Evolutionary conservation across 1,284 basidiomycete genomes (phyloP), one percentile per base, ranked within the genome.

Genomic region (Neonothopanus nambi): DNA sequence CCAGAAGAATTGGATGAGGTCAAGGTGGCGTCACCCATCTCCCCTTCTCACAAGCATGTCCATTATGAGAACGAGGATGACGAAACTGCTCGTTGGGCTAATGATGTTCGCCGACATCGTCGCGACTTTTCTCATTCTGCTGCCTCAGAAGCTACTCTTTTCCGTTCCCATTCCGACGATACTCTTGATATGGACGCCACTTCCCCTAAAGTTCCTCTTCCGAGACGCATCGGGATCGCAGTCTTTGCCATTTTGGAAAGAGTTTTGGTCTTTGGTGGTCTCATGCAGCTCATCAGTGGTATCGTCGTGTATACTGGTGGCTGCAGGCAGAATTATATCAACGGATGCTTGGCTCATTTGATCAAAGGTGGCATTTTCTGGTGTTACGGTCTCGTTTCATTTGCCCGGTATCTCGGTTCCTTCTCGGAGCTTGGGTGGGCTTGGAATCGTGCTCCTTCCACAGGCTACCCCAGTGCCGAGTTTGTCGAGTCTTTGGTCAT

Each of bases 331-430:
- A 83, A 79, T 58, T 90, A 86, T 63, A 63, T 87, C 57, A 95
- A 94, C 63, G 85, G 83, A 0, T 98, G 95, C 62, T 77, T 95
- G 17, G 95, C 96, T 0, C 95, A 98, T 72, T 72, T 95, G 42
- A 96, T 98, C 76, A 98, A 95, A 80, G 93, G 93, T 40, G 83
- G 79, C 33, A 93, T 95, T 58, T 95, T 95, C 73, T 94, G 91
- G 85, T 85, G 82, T 62, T 98, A 95, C 68, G 96, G 95, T 12
- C 71, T 98, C 5, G 71, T 93, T 52, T 87, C 91, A 0, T 98
- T 97, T 67, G 89, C 84, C 23, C 90, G 96, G 20, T 98, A 93
- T 74, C 82, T 97, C 49, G 96, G 96, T 20, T 85, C 92, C 0
- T 95, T 89, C 67, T 83, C 93, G 11, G 87, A 93, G 55, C 72